These are phyloP conservation scores for Phylloporus rhodoxanthus DNA, from an alignment of 768 basidiomycete species.

Conservation along the genomic window DNA sequence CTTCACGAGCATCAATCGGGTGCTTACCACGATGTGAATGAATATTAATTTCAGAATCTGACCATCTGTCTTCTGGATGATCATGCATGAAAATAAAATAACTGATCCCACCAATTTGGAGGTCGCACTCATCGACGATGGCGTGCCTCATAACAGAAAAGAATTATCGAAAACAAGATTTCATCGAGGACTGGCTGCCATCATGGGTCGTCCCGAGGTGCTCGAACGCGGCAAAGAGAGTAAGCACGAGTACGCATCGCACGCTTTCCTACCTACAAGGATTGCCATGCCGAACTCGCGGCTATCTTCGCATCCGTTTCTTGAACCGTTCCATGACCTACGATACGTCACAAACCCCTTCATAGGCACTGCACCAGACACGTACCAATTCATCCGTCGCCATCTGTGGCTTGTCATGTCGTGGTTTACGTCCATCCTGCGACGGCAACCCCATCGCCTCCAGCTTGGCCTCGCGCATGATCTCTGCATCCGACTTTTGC, in stretches of 20 bases:
- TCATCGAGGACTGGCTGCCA: no score
- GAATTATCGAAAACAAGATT: background rate
- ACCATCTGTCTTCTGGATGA: no score
- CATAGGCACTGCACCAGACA: slow-evolving; percentile 3
- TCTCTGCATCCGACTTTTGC: slow-evolving; percentile 82
- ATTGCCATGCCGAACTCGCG: background rate
- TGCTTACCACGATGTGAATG: no score
- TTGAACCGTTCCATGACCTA: slow-evolving; percentile 97
- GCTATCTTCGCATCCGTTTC: slow-evolving; percentile 83
- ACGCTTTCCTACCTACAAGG: background rate
- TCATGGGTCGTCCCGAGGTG: background rate
- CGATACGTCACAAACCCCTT: background rate
- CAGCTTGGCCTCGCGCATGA: slow-evolving; percentile 80
- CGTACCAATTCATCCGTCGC: slow-evolving; percentile 88
- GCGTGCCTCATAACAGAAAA: no score
- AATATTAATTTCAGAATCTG: no score
- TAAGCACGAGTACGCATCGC: background rate
- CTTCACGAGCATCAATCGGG: no score
- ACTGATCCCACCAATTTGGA: no score
- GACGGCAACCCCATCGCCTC: slow-evolving; percentile 77
- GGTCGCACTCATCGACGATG: no score
- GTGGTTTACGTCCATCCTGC: slow-evolving; percentile 32
- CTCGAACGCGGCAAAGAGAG: background rate
- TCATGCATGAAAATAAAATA: no score
- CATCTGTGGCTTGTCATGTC: slow-evolving; percentile 62